These are phyloP conservation scores for Leptodontidium sp. DNA, from an alignment of 2,329 filamentous ascomycete species.

Conservation along the genomic window DNA sequence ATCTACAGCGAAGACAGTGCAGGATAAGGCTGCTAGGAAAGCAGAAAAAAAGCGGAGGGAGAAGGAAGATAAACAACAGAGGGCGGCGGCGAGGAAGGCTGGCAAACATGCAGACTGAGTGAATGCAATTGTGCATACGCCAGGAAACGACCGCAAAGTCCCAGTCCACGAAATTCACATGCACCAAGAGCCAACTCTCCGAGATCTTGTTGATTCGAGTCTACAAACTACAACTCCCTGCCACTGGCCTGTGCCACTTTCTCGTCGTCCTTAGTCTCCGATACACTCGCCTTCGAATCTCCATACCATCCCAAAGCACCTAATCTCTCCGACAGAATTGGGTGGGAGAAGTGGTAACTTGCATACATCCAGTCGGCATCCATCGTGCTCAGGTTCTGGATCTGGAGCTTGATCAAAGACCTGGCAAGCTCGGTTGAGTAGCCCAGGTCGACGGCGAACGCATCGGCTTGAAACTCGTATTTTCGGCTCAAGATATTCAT, in stretches of 20 bases:
- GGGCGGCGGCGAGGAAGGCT: slow-evolving; percentile 49
- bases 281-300: slow-evolving; percentile 58
- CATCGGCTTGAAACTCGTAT: slow-evolving; percentile 96
- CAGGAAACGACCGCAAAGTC: not conserved
- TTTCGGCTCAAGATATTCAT: slow-evolving; percentile 96
- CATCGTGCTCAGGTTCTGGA: slow-evolving; percentile 98
- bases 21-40: slow-evolving; percentile 50
- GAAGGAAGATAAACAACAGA: slow-evolving; percentile 67
- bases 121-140: too few species aligned
- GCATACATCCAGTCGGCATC: slow-evolving; percentile 99
- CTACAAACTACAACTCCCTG: slow-evolving; percentile 70
- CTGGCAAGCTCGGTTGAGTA: slow-evolving; percentile 84
- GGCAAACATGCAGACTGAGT: slow-evolving; percentile 43
- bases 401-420: slow-evolving; percentile 95
- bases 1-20: slow-evolving; percentile 43
- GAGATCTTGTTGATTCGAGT: slow-evolving; percentile 21
- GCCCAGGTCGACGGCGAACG: slow-evolving; percentile 84
- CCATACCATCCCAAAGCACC: slow-evolving; percentile 90
- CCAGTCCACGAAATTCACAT: slow-evolving; percentile 9
- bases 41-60: slow-evolving; percentile 54
- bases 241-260: slow-evolving; percentile 75
- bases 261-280: slow-evolving; percentile 62
- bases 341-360: slow-evolving; percentile 98
- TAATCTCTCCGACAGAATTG: slow-evolving; percentile 91
- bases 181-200: not conserved